Evolutionary conservation across 2,329 filamentous ascomycete genomes (phyloP).

Genomic region (Cephalotrichum gorgonifer): DNA sequence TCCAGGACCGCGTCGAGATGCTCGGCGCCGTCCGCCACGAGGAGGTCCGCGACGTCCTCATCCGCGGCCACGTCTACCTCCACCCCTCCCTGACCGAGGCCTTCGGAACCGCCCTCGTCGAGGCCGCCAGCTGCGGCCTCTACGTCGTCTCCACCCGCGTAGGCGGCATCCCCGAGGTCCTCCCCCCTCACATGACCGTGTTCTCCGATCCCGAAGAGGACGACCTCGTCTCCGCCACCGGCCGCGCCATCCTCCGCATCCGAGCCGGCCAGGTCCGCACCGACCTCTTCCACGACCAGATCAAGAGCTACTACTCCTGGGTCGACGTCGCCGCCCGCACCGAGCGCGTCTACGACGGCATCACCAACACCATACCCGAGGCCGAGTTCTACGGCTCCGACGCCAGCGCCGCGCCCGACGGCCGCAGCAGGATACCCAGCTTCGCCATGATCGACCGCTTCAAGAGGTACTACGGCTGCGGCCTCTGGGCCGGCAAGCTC

Average conservation of each 20-base stretch:
- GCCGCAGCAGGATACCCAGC: constrained; percentile 60
- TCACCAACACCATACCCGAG: constrained; percentile 75
- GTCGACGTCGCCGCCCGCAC: constrained; percentile 88
- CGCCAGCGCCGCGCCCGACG: constrained; percentile 42
- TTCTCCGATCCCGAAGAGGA: constrained; percentile 97
- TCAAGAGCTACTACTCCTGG: constrained; percentile 99
- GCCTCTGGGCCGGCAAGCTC: constrained; percentile 95
- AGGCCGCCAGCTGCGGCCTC: constrained; percentile 88
- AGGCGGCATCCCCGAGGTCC: constrained; percentile 90
- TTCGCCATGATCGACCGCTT: constrained; percentile 90
- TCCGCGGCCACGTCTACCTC: constrained; percentile 90
- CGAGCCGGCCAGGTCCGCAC: constrained; percentile 81
- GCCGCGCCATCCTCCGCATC: constrained; percentile 76
- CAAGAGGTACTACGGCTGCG: constrained; percentile 95
- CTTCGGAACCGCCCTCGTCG: constrained; percentile 95
- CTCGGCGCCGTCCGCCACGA: constrained; percentile 89
- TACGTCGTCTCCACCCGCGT: constrained; percentile 97
- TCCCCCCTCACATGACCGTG: constrained; percentile 93
- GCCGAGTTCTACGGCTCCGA: constrained; percentile 83
- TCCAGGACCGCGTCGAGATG: constrained; percentile 90
- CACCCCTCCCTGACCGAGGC: constrained; percentile 93
- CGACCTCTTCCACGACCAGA: constrained; percentile 91
- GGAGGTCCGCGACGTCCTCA: constrained; percentile 95
- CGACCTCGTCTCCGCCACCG: constrained; percentile 81
- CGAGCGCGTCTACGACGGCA: constrained; percentile 89